These are phyloP conservation scores for Bipolaris oryzae DNA, from an alignment of 2,329 filamentous ascomycete genomes.

Conservation along the genomic window DNA sequence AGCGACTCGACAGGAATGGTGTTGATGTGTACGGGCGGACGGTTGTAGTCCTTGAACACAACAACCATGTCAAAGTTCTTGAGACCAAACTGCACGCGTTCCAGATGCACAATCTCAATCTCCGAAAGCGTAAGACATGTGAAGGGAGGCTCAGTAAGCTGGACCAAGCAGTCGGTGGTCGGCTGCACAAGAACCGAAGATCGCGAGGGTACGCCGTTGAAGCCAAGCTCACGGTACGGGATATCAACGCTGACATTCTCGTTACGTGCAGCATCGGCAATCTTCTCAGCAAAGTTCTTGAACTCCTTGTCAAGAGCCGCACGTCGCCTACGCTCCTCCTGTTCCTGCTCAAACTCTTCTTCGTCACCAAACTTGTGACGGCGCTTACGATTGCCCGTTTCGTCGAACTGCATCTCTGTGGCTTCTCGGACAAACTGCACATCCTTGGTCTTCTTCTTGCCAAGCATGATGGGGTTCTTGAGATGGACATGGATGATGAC, in stretches of 20 bases:
- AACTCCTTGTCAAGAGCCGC: constrained; percentile 95
- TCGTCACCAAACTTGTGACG: constrained; percentile 98
- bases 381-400: constrained; percentile 96
- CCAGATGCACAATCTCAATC: constrained; percentile 93
- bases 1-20: constrained; percentile 96
- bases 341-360: constrained; percentile 97
- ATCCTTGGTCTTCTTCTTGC: constrained; percentile 99
- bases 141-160: constrained; percentile 96
- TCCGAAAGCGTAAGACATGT: constrained; percentile 94
- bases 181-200: constrained; percentile 96
- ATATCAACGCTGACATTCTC: constrained; percentile 94
- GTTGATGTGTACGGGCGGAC: constrained; percentile 92
- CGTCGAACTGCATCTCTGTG: constrained; percentile 97
- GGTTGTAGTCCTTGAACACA: constrained; percentile 95
- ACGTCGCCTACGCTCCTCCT: constrained; percentile 89
- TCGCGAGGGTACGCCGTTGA: constrained; percentile 94
- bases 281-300: constrained; percentile 95
- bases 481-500: constrained; percentile 98
- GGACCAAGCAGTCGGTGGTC: constrained; percentile 94
- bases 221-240: constrained; percentile 93
- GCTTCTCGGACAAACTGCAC: constrained; percentile 98
- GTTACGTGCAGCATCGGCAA: constrained; percentile 90
- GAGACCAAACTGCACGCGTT: constrained; percentile 92
- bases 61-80: constrained; percentile 99
- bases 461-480: constrained; percentile 96